Percentiles rank a stretch among this genome's conserved stretches.
Evolutionary conservation across 495 filamentous ascomycete species (phyloP).

Genomic region (Hypoxylon intermedium): DNA sequence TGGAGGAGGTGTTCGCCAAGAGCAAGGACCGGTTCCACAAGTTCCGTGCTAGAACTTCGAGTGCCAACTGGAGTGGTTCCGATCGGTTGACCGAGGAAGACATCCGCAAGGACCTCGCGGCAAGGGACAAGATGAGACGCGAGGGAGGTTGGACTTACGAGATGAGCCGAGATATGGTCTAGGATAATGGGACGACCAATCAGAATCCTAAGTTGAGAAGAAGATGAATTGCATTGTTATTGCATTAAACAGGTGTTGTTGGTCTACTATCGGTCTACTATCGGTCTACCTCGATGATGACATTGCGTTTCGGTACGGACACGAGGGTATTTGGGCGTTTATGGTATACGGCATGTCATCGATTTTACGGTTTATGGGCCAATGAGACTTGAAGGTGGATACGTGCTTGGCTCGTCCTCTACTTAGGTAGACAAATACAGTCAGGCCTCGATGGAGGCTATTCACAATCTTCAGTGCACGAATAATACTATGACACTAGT

Average conservation of each 20-base stretch:
- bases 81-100: constrained; percentile 91
- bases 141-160: constrained; percentile 88
- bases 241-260: constrained; percentile 36
- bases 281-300: constrained; percentile 23
- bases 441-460: constrained; percentile 11
- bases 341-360: constrained; percentile 16
- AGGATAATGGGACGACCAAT: constrained; percentile 4
- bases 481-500: background rate
- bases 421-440: constrained; percentile 21
- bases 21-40: constrained; percentile 81
- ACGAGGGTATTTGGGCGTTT: constrained; percentile 22
- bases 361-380: constrained; percentile 10
- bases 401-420: constrained; percentile 11
- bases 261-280: constrained; percentile 7
- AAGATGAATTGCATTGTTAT: constrained; percentile 6
- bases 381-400: constrained; percentile 8
- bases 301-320: constrained; percentile 11
- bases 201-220: background rate
- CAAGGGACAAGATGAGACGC: constrained; percentile 76
- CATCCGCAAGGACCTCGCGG: constrained; percentile 78
- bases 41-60: constrained; percentile 87
- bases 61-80: constrained; percentile 88
- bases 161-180: constrained; percentile 52
- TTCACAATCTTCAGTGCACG: background rate
- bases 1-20: constrained; percentile 93